These are phyloP conservation scores for Echinosophora koreensis DNA, from an alignment of 306 rosid genomes.

Conservation along the genomic window DNA sequence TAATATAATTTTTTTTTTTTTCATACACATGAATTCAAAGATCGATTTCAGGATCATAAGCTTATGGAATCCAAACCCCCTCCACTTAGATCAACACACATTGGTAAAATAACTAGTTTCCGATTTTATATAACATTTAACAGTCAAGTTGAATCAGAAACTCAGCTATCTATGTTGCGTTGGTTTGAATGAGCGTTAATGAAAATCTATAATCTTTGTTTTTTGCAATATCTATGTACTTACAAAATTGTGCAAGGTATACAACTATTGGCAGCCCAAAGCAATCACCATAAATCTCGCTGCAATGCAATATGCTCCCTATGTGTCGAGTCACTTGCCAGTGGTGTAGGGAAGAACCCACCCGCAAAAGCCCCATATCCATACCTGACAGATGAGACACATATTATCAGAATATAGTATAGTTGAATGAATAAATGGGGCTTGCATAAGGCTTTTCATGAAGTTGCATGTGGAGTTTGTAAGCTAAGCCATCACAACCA, in stretches of 20 bases:
- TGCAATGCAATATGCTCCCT: not conserved
- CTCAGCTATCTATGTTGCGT: constrained; percentile 14
- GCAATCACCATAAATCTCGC: not conserved
- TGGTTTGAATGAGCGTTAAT: not conserved
- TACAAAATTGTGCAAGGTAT: not conserved
- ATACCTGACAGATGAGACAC: constrained; percentile 51
- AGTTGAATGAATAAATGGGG: not conserved
- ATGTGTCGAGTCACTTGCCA: constrained; percentile 24
- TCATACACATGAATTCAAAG: no score
- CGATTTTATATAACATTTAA: no score
- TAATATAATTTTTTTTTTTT: no score
- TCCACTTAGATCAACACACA: no score
- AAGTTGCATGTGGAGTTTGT: not conserved
- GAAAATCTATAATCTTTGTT: not conserved
- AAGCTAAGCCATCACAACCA: constrained; percentile 20
- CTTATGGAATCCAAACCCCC: no score
- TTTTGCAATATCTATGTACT: not conserved
- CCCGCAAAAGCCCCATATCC: constrained; percentile 49
- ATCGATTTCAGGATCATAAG: no score
- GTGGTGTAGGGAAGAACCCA: constrained; percentile 56
- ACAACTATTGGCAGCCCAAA: not conserved
- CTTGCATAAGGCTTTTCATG: not conserved
- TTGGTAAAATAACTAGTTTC: no score
- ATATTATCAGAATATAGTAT: not conserved
- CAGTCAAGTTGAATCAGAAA: constrained; percentile 4